Base-by-base conservation (phyloP, 495 filamentous ascomycete genomes). In the Clavariopsis aquatica region DNA sequence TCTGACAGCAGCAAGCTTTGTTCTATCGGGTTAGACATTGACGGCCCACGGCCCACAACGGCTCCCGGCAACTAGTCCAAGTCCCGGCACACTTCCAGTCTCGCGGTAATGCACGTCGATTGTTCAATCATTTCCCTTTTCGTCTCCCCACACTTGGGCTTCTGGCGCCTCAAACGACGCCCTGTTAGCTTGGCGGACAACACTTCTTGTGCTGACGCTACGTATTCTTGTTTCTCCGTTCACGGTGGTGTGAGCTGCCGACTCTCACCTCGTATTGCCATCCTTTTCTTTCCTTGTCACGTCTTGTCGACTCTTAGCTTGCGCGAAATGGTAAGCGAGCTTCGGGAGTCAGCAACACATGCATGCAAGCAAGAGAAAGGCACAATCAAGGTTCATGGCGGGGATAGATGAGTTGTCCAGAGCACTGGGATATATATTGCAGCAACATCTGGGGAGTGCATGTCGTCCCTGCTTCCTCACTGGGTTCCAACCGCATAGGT, bases 391-490 rank as follows among this genome's bases (percentile, higher is more conserved):
- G n/a, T n/a, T n/a, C 26, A 51, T 19, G n/a, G 45, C 13, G 31
- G 43, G 57, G 38, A 49, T 43, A 24, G 27, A 60, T 5, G 13
- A 51, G 17, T 10, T 31, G 27, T 19, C 51, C 51, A 53, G 9
- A 10, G 51, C 51, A n/a, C 26, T 53, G 51, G 51, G 51, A 53
- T 53, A 53, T 53, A 53, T 53, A 53, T 4, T 53, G 20, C 23
- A 28, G 51, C 17, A 29, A 20, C 13, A 10, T 19, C 27, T 31
- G 47, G 19, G 51, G 27, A 24, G 27, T 60, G 43, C 45, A 60
- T 52, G 27, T 46, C 57, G n/a, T 46, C 57, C 27, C 57, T 52
- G 27, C 57, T 60, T 41, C 57, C n/a, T 60, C 57, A 38, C 46
- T 52, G 26, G 57, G 46, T 46, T 60, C 22, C 46, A 31, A n/a